Percentiles rank a stretch among this genome's conserved stretches.
phyloP scores from a whole-genome alignment of 306 rosid genomes.

The Trifolium fragiferum region DNA sequence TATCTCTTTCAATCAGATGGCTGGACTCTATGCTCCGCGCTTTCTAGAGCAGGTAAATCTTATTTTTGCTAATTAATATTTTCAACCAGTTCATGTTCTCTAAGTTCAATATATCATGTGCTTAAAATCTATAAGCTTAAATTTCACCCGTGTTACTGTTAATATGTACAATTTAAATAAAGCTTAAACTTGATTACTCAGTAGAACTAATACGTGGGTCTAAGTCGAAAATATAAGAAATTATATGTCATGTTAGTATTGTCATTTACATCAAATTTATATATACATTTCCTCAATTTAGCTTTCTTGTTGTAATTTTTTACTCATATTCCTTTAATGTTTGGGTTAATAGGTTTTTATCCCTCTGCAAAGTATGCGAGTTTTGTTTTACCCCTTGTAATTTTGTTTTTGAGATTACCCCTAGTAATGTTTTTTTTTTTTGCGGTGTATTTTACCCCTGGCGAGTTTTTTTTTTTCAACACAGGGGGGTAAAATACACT shows the following conservation, averaged over 20 bases:
- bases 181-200: conserved; percentile 21
- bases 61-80: conserved; percentile 14
- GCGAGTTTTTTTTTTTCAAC: too few relatives aligned
- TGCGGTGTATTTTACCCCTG: too few relatives aligned
- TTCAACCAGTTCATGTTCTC: conserved; percentile 9
- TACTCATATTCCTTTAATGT: too few relatives aligned
- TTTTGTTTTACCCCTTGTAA: too few relatives aligned
- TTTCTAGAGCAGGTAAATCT: conserved; percentile 72
- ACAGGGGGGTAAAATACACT: too few relatives aligned
- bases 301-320: too few relatives aligned
- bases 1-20: conserved; percentile 72
- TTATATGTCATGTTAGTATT: conserved; percentile 23
- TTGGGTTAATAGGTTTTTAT: too few relatives aligned
- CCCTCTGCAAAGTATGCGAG: too few relatives aligned
- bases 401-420: too few relatives aligned
- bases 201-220: conserved; percentile 24
- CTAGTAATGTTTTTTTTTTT: too few relatives aligned
- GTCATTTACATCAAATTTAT: conserved; percentile 24
- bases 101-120: conserved; percentile 4
- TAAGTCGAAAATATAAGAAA: conserved; percentile 23
- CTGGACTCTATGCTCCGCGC: conserved; percentile 62
- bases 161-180: conserved; percentile 24
- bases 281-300: not conserved
- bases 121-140: conserved; percentile 31
- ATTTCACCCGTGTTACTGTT: not conserved